Evolutionary conservation across 805 yeast species (phyloP).

Genomic region (Tetrapisispora iriomotensis): DNA sequence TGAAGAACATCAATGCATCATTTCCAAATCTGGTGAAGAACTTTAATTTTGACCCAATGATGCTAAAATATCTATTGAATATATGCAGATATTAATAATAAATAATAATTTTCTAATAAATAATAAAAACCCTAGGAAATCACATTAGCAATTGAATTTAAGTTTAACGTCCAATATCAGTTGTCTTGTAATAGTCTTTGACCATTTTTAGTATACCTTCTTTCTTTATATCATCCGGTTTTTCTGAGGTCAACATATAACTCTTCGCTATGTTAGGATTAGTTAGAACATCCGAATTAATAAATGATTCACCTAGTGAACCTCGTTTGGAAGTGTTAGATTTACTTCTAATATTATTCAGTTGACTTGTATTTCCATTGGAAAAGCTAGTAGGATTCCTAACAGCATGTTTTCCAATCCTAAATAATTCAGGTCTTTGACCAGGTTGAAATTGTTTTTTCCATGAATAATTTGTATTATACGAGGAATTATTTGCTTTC

Average conservation of each 20-base stretch:
- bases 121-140: too few species aligned
- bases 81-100: too few species aligned
- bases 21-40: too few species aligned
- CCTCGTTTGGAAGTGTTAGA: background rate
- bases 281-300: conserved; percentile 4
- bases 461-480: conserved; percentile 25
- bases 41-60: too few species aligned
- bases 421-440: conserved; percentile 20
- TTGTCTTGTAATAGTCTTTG: conserved; percentile 61
- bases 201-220: conserved; percentile 68
- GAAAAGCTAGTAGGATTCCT: background rate
- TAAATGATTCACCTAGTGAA: conserved; percentile 6
- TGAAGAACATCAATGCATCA: too few species aligned
- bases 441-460: conserved; percentile 28
- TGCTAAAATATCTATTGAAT: too few species aligned
- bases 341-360: background rate
- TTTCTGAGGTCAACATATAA: background rate
- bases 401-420: conserved; percentile 8
- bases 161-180: conserved; percentile 25
- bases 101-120: too few species aligned
- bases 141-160: conserved; percentile 1
- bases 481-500: background rate
- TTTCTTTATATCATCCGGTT: background rate
- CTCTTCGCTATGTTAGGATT: background rate
- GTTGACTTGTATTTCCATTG: too few species aligned